Conservation (phyloP, 2,329 filamentous ascomycete genomes). For the Venturia aucupariae region DNA sequence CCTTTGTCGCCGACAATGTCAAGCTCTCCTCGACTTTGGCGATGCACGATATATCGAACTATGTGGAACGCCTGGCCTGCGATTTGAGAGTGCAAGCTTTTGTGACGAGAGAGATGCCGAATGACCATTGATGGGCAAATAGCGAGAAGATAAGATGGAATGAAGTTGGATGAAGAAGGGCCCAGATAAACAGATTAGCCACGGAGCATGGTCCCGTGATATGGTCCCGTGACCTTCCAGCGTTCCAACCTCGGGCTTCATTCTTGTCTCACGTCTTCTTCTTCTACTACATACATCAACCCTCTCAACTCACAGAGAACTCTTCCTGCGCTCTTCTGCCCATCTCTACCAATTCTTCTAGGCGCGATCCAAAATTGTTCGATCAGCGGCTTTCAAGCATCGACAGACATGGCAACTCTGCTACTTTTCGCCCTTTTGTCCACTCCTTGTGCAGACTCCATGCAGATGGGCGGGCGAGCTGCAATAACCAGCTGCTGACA, state of each 20-base stretch:
- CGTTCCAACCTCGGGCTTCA: background rate
- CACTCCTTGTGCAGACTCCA: background rate
- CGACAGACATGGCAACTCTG: background rate
- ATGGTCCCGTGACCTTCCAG: no score
- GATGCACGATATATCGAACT: no score
- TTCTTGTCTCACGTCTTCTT: background rate
- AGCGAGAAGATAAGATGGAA: background rate
- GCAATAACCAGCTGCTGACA: background rate
- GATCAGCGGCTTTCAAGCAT: background rate
- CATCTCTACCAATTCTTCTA: background rate
- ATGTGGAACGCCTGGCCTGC: no score
- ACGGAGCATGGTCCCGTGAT: no score
- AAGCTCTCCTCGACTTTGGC: conserved; percentile 6
- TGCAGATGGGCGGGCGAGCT: background rate
- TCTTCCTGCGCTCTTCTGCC: background rate
- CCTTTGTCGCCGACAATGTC: conserved; percentile 12
- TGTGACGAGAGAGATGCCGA: background rate
- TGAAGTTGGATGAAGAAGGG: background rate
- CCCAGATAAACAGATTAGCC: no score
- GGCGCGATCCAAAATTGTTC: background rate
- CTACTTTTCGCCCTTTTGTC: background rate
- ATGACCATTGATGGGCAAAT: background rate
- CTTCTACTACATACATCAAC: background rate
- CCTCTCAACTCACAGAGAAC: background rate
- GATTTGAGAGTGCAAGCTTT: no score